A percentile compares a stretch with the other conserved stretches of the same genome.
Evolutionary conservation across 2,329 filamentous ascomycete species (phyloP).

Genomic region (Aspergillus sp.): DNA sequence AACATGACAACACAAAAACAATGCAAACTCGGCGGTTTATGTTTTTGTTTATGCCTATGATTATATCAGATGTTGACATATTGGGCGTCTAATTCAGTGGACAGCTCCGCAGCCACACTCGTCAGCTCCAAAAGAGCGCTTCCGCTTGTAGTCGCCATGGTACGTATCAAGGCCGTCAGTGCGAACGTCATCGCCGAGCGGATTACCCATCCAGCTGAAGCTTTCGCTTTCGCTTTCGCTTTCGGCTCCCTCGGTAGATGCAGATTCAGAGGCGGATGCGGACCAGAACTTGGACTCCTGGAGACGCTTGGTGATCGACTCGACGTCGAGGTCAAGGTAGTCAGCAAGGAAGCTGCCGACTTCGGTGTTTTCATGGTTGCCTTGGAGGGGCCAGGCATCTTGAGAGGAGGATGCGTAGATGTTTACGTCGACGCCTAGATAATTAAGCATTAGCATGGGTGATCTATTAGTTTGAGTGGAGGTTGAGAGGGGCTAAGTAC

Average conservation of each 20-base stretch:
- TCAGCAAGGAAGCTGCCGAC: conserved; percentile 77
- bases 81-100: conserved; percentile 7
- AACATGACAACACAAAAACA: too few species aligned
- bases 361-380: conserved; percentile 95
- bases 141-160: conserved; percentile 44
- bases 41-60: too few species aligned
- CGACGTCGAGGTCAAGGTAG: conserved; percentile 79
- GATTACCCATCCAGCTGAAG: conserved; percentile 44
- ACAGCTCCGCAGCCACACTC: conserved; percentile 31
- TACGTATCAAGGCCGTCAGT: conserved; percentile 44
- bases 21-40: too few species aligned
- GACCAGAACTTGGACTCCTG: conserved; percentile 35
- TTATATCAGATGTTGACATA: too few species aligned
- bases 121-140: conserved; percentile 22
- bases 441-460: conserved; percentile 11
- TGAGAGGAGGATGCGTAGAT: conserved; percentile 79
- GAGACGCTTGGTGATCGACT: conserved; percentile 74
- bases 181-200: conserved; percentile 36
- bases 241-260: not conserved
- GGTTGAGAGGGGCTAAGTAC: conserved; percentile 25
- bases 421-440: conserved; percentile 82
- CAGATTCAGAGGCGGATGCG: conserved; percentile 1
- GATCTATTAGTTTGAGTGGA: not conserved
- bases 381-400: conserved; percentile 63
- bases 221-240: conserved; percentile 17